Base-by-base conservation (phyloP, 139 green algal species). In the Tetradesmus obliquus region DNA sequence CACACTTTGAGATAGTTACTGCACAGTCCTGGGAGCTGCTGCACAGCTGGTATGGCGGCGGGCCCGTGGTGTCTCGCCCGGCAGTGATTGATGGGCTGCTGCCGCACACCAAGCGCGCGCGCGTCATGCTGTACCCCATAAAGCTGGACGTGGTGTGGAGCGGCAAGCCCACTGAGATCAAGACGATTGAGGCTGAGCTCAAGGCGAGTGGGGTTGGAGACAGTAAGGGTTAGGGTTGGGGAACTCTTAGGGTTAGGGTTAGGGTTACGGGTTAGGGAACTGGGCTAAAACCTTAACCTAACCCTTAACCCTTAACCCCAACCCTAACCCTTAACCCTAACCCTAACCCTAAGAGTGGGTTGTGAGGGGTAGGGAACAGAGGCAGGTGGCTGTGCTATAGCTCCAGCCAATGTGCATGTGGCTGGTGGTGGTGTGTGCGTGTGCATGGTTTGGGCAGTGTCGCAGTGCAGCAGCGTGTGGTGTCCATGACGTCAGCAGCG, bases 31-130 rank as follows among this genome's bases (percentile, higher is more conserved):
- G 96, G 96, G 20, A 93, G 19, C 84, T 93, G 69, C 79, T 97
- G 15, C 89, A 93, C 22, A 55, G 58, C 24, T 97, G 92, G 93
- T 97, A 97, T 51, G 94, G 92, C 15, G 92, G 93, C 12, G 95
- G 94, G 1, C 92, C 94, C 3, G 90, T 86, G 58, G 88, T 97
- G 17, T 84, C 74, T 71, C 87, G 91, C 1, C 84, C 60, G 9
- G 87, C 90, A 5, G 82, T 90, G 10, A 57, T 85, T 0, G 91
- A 90, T 19, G 84, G 90, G 3, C 79, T 91, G 57, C 66, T n/a
- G 22, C 81, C 81, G n/a, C 45, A 76, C 57, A 89, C 22, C 54
- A 92, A 92, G 90, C 57, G 62, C 13, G 12, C 72, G 22, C 79
- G 92, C 0, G 83, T 94, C 22, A 79, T 76, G n/a, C 84, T 95